Percentiles rank a stretch among this genome's conserved stretches.
Evolutionary conservation across 176 grass and related monocot genomes (phyloP).

Genomic region (Rhipidocladum racemiflorum): DNA sequence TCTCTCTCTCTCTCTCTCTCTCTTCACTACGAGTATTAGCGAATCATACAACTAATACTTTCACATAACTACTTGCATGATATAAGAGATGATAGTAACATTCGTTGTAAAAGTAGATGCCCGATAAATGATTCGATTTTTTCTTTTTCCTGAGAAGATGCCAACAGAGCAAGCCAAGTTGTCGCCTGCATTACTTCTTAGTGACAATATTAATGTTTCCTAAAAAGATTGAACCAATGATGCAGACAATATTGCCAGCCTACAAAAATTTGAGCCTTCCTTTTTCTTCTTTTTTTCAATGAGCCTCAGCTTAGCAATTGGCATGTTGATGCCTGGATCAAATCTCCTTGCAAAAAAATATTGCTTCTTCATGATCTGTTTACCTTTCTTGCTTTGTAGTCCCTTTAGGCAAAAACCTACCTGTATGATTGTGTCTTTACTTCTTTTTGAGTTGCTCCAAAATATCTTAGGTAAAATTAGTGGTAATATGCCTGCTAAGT

Average conservation of each 20-base stretch:
- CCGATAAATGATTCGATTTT: neutral
- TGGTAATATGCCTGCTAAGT: slow-evolving; percentile 14
- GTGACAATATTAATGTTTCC: neutral
- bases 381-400: slow-evolving; percentile 12
- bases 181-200: neutral
- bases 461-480: neutral
- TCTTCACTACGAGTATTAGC: neutral
- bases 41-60: neutral
- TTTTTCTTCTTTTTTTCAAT: neutral
- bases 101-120: neutral
- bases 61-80: neutral
- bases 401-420: neutral
- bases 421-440: neutral
- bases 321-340: slow-evolving; percentile 6
- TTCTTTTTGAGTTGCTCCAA: neutral
- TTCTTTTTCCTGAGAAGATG: neutral
- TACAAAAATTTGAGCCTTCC: neutral
- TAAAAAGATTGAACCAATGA: neutral
- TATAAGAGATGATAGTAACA: neutral
- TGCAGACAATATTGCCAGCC: neutral
- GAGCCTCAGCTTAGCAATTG: neutral
- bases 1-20: neutral
- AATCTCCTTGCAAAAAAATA: neutral
- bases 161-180: neutral
- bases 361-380: neutral